Percentiles rank a stretch among this genome's conserved stretches.
These are phyloP conservation scores for Ceratocystis harringtonii DNA, from an alignment of 2,329 filamentous ascomycete genomes.

Conservation along the genomic window DNA sequence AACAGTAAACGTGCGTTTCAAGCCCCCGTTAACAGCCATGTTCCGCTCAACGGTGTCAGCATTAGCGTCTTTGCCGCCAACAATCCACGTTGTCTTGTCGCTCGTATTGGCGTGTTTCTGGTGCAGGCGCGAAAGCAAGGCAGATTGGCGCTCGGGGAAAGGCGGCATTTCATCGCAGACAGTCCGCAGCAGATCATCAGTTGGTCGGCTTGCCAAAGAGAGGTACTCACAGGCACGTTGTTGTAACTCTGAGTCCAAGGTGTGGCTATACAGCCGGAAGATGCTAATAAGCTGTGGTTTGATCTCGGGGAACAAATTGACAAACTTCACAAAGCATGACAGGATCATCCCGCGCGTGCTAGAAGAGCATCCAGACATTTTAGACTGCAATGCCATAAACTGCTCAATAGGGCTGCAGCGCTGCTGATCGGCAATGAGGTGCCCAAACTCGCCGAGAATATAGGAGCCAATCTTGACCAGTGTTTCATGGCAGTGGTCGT, in stretches of 20 bases:
- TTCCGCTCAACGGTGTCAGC: constrained; percentile 63
- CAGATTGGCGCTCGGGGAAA: constrained; percentile 87
- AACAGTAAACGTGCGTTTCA: constrained; percentile 73
- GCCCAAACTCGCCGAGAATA: constrained; percentile 89
- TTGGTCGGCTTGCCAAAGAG: constrained; percentile 66
- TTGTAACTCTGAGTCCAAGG: constrained; percentile 85
- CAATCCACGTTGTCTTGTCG: constrained; percentile 92
- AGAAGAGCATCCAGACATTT: constrained; percentile 77
- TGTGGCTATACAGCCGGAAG: constrained; percentile 86
- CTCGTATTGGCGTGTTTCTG: constrained; percentile 87
- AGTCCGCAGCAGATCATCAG: constrained; percentile 81
- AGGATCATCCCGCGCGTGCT: constrained; percentile 86
- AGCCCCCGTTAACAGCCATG: constrained; percentile 62
- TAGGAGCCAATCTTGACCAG: constrained; percentile 96
- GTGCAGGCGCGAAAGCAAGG: constrained; percentile 78
- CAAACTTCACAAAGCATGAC: constrained; percentile 92
- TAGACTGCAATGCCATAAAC: constrained; percentile 79
- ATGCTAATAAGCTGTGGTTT: constrained; percentile 85
- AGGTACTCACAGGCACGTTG: constrained; percentile 94
- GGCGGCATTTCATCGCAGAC: constrained; percentile 98
- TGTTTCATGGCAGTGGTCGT: constrained; percentile 89
- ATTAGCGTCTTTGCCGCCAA: constrained; percentile 93
- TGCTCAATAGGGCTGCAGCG: constrained; percentile 95
- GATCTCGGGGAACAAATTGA: constrained; percentile 97
- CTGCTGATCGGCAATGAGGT: constrained; percentile 81